Evolutionary conservation across 306 rosid genomes (phyloP), one percentile per base, ranked within the genome.

Genomic region (Parietaria judaica): DNA sequence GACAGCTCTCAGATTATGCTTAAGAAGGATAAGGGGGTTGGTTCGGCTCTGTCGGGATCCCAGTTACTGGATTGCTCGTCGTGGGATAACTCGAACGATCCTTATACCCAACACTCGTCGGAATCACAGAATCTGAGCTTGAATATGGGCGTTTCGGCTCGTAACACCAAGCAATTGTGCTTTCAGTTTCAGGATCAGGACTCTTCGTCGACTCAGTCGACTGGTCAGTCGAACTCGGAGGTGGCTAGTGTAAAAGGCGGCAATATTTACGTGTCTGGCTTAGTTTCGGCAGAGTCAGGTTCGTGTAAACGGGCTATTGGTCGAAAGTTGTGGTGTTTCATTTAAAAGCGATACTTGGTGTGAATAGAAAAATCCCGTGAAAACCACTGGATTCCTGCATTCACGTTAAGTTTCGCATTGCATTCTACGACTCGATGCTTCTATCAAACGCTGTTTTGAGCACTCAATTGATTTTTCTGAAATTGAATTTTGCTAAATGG

Each of bases 191-290:
- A 71, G 52, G 90, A 84, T 8, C 86, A 78, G 56, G 86, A 84
- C 58, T 87, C 88, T 5, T 73, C 86, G 54, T 79, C 95, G 52
- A 66, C 84, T 77, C 95, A 81, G 67, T 86, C 84, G 5, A 77
- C 84, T 4, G 73, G 76, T 62, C 79, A 81, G 51, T 81, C 90
- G 36, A 72, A 72, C 59, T 46, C 78, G 2, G 79, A 79, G 77
- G 74, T 64, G 14, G 78, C 70, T 72, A 48, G 64, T 36, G 49
- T 67, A 52, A 65, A 48, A 43, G 81, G 69, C 23, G 53, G 70
- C 51, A 66, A 63, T 45, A 70, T 36, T 11, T 53, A 52, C 67
- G 58, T 54, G 53, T 16, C 51, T 56, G 73, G 66, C 67, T 39
- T 76, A 31, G 58, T 62, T 74, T 74, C 89, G 3, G 52, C 71